Percentiles rank a stretch among this genome's conserved stretches.
Evolutionary conservation across 441 rosid genomes (phyloP).

Genomic region (Pelargonium myrrhifolium): DNA sequence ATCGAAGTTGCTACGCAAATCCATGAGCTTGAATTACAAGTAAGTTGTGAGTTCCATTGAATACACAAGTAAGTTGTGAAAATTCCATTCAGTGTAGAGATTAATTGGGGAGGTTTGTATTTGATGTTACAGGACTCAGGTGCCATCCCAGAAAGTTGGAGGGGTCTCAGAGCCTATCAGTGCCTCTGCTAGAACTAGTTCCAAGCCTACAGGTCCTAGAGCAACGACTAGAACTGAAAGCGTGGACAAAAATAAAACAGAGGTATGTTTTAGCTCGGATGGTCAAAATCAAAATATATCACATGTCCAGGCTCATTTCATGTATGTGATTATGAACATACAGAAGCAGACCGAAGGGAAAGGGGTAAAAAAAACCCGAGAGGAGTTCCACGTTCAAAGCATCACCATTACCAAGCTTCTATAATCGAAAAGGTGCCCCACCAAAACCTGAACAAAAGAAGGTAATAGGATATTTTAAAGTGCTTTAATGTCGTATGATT

Average conservation of each 20-base stretch:
- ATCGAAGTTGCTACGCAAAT: conserved; percentile 21
- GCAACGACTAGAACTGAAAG: background rate
- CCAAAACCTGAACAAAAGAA: conserved; percentile 2
- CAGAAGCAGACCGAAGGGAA: conserved; percentile 15
- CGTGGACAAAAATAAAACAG: conserved; percentile 11
- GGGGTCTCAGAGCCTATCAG: conserved; percentile 4
- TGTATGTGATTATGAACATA: background rate
- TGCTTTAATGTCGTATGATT: background rate
- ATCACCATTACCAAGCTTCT: conserved; percentile 25
- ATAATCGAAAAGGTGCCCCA: conserved; percentile 10
- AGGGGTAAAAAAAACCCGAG: conserved; percentile 3
- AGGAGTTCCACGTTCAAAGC: conserved; percentile 24
- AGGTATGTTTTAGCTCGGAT: conserved; percentile 7
- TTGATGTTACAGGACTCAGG: conserved; percentile 18
- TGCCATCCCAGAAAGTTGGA: background rate
- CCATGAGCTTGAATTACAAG: conserved; percentile 27
- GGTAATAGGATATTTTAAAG: background rate
- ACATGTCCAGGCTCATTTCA: background rate
- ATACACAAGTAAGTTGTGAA: background rate
- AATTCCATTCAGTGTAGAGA: background rate
- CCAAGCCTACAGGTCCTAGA: conserved; percentile 8
- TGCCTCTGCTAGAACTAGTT: conserved; percentile 10
- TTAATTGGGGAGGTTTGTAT: background rate
- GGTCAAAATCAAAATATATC: background rate
- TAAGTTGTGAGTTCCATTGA: conserved; percentile 11